Evolutionary conservation across 768 basidiomycete genomes (phyloP), one percentile per base, ranked within the genome.

Genomic region (Lactarius sp.): DNA sequence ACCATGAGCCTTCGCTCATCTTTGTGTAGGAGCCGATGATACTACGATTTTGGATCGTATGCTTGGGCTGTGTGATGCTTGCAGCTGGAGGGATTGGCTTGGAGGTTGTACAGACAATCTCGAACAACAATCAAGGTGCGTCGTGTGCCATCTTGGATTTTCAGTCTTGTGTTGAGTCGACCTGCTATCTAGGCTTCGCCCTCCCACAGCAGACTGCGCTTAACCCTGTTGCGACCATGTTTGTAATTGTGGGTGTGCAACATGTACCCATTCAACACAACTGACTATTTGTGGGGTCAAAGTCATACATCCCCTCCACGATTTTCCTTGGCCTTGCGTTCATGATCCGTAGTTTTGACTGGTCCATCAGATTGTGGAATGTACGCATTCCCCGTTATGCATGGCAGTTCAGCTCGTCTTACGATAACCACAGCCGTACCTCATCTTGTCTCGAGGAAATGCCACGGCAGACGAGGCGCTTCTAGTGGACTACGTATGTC

Each of bases 281-380:
- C 44, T 64, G n/a, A 55, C 18, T 61, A 8, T 34, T 18, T 6
- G 60, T 47, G 27, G 27, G 27, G 27, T 27, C 18, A 16, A 56
- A 87, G 85, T 79, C 84, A 0, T 85, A 86, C 70, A 74, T 88
- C 68, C 85, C 86, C 1, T 80, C 79, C 2, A 69, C 81, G 20
- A 31, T 81, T 18, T 76, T 86, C 33, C 66, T 80, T 6, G 86
- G 86, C 3, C 63, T 80, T 36, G 80, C 76, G 0, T 73, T 76
- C 58, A 71, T 82, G 49, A 85, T 84, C 79, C 72, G 78, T 37
- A 74, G 76, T 31, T 71, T 80, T 33, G 85, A 88, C 67, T 82
- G 80, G 79, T 77, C 75, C 67, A 67, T 87, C 13, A 74, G 82
- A 61, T 78, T 75, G 76, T 82, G 83, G 68, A 85, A 89, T 71